Conservation (phyloP, 345 rosid species). For the Odontarrhena argentea region DNA sequence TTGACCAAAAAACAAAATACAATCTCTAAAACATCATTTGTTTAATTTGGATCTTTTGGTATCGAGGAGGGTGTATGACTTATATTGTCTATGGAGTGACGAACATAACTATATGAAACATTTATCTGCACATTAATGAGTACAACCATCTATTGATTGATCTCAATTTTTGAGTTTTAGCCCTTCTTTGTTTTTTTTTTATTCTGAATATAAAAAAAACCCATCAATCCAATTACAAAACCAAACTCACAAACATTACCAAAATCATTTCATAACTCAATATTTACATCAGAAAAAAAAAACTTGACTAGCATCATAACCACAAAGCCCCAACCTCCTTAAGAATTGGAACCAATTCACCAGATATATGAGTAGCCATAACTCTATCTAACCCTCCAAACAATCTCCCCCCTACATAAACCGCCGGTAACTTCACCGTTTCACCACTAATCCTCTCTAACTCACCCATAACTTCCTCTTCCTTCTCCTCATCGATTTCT, state of each 20-base stretch:
- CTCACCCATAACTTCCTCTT: slow-evolving; percentile 45
- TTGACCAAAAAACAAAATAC: too few relatives aligned
- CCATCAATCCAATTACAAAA: background rate
- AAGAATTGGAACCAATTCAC: slow-evolving; percentile 81
- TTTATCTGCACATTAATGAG: background rate
- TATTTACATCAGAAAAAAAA: background rate
- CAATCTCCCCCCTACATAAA: slow-evolving; percentile 76
- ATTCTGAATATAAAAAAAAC: too few relatives aligned
- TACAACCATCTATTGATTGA: too few relatives aligned
- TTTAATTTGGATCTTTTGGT: too few relatives aligned
- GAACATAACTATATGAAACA: background rate
- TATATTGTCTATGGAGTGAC: too few relatives aligned
- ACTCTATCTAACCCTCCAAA: slow-evolving; percentile 86
- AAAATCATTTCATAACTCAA: background rate
- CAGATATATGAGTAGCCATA: slow-evolving; percentile 80
- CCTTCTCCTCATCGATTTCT: slow-evolving; percentile 64
- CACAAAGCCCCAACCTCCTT: slow-evolving; percentile 82
- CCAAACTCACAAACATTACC: background rate
- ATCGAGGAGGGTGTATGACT: too few relatives aligned
- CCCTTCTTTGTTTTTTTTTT: too few relatives aligned
- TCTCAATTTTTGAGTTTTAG: too few relatives aligned
- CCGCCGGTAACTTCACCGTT: slow-evolving; percentile 62
- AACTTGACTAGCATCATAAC: slow-evolving; percentile 49
- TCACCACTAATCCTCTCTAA: slow-evolving; percentile 35
- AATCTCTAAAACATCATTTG: too few relatives aligned